Base-by-base conservation (phyloP, 768 basidiomycete genomes). In the Galerina sulciceps region DNA sequence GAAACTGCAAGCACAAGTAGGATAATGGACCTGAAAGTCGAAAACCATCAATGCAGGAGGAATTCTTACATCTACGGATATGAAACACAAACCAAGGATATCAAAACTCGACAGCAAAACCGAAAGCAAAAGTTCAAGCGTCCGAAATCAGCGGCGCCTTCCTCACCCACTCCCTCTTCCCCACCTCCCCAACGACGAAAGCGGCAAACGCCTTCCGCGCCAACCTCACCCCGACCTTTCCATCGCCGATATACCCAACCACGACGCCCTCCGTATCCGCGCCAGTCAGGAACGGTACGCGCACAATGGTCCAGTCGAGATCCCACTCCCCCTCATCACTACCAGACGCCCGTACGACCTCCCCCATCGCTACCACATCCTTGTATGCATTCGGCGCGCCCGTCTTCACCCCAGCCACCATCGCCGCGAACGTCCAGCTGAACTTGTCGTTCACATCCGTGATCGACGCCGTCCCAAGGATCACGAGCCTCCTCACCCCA, bases 241-340 rank as follows among this genome's bases (percentile, higher is more conserved):
- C 81, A 61, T 91, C 90, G 2, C 90, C 90, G 5, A 88, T 73
- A 65, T 90, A 89, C 2, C 90, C 90, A 26, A 81, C 85, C 3
- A 83, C 68, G 34, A 84, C 75, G 0, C 76, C 76, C 61, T 73
- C 81, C 13, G 73, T 75, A 22, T 77, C 67, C 4, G 77, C 73
- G 59, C 83, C 78, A 42, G 79, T 86, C 65, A 92, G 67, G 22
- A 89, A 51, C 0, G 89, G 89, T 2, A 92, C 88, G 35, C 90
- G 77, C 31, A 79, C 85, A 44, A 91, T 83, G 6, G 88, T 91
- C 87, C 88, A 91, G 20, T 86, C 82, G 15, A 90, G 26, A 31
- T 31, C 26, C 26, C 26, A 31, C 26, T 31, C 26, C 26, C 26
- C 26, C 26, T 6, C 26, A 3, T 6, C 26, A 26, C 4, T 3